Evolutionary conservation across 2,329 filamentous ascomycete species (phyloP).

Genomic region (Talaromyces marneffei): DNA sequence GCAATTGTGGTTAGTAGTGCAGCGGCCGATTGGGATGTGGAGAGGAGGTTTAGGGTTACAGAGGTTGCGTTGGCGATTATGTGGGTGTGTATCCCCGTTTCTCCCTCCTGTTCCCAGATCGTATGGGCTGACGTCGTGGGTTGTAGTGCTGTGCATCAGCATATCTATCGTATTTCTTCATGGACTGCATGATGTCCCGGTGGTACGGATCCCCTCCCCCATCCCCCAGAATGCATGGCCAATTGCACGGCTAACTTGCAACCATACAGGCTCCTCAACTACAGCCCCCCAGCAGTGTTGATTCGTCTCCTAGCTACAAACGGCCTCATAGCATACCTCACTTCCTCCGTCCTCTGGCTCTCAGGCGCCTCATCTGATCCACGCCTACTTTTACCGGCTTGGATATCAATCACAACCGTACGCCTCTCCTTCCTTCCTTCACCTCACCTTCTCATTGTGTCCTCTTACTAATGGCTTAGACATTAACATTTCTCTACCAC

Average conservation of each 20-base stretch:
- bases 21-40: slow-evolving; percentile 40
- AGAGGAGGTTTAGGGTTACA: slow-evolving; percentile 52
- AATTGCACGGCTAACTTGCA: not conserved
- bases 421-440: slow-evolving; percentile 19
- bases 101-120: not conserved
- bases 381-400: slow-evolving; percentile 66
- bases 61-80: slow-evolving; percentile 67
- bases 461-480: slow-evolving; percentile 47
- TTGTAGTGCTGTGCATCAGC: slow-evolving; percentile 66
- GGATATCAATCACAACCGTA: slow-evolving; percentile 72
- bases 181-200: slow-evolving; percentile 76
- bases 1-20: slow-evolving; percentile 34
- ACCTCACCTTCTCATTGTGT: too few relatives aligned
- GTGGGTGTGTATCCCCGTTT: slow-evolving; percentile 54
- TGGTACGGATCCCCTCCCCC: slow-evolving; percentile 49
- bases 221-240: too few relatives aligned
- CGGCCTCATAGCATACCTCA: slow-evolving; percentile 68
- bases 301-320: slow-evolving; percentile 72
- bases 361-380: slow-evolving; percentile 65
- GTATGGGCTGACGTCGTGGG: not conserved
- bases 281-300: slow-evolving; percentile 70
- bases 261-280: slow-evolving; percentile 66
- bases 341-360: slow-evolving; percentile 64
- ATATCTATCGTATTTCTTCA: slow-evolving; percentile 76
- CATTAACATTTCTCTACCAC: slow-evolving; percentile 68